Evolutionary conservation across 192 early-diverging fungal genomes (phyloP).

Genomic region (Backusella circina): DNA sequence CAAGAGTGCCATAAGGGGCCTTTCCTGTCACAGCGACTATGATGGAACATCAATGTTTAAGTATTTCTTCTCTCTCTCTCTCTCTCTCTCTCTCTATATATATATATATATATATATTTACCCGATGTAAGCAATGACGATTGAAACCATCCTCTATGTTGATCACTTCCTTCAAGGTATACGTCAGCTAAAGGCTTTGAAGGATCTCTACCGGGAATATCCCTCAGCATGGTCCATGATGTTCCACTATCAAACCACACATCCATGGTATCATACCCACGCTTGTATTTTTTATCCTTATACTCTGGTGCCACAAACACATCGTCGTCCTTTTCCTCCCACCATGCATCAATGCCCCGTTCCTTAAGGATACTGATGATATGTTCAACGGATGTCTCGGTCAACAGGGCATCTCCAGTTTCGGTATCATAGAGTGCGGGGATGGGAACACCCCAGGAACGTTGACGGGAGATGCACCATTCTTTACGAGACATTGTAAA

Average conservation of each 20-base stretch:
- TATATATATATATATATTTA: slow-evolving; percentile 9
- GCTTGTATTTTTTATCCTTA: slow-evolving; percentile 44
- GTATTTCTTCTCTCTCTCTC: no score
- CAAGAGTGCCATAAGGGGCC: slow-evolving; percentile 64
- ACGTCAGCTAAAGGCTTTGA: slow-evolving; percentile 55
- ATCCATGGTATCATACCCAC: slow-evolving; percentile 81
- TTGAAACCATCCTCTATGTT: slow-evolving; percentile 86
- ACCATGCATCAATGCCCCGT: slow-evolving; percentile 69
- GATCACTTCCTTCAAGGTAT: slow-evolving; percentile 77
- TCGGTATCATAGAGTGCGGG: slow-evolving; percentile 66
- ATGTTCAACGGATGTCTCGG: slow-evolving; percentile 58
- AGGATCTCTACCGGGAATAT: slow-evolving; percentile 30
- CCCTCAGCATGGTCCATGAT: slow-evolving; percentile 67
- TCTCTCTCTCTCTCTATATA: neutral
- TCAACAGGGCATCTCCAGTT: slow-evolving; percentile 62
- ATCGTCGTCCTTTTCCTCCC: slow-evolving; percentile 59
- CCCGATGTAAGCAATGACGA: slow-evolving; percentile 72
- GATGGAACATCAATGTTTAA: no score
- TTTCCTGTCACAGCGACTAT: slow-evolving; percentile 60
- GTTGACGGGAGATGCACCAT: slow-evolving; percentile 84
- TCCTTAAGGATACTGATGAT: slow-evolving; percentile 56
- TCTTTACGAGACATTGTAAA: slow-evolving; percentile 69
- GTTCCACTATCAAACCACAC: slow-evolving; percentile 87
- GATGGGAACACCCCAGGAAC: slow-evolving; percentile 81
- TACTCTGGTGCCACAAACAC: slow-evolving; percentile 60